Conservation (phyloP, 768 basidiomycete species). For the Leucocoprinus sp. region DNA sequence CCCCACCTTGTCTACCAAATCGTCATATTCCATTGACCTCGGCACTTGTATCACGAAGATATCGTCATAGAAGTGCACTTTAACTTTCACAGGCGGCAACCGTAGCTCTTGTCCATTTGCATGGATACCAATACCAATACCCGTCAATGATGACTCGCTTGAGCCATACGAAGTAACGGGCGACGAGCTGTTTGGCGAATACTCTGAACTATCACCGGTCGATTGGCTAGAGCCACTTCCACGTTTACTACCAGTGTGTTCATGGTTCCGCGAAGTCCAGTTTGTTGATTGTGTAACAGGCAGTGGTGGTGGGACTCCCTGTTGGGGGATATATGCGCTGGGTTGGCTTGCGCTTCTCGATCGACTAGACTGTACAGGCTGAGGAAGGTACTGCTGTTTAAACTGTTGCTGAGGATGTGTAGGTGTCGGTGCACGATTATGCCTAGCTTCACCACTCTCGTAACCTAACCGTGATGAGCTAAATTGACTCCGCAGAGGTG, state of each 20-base stretch:
- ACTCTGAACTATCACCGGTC: conserved; percentile 74
- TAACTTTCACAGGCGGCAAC: conserved; percentile 67
- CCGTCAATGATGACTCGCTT: conserved; percentile 70
- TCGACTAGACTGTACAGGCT: conserved; percentile 36
- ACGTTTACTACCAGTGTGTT: conserved; percentile 43
- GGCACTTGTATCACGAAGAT: conserved; percentile 92
- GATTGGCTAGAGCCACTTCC: conserved; percentile 83
- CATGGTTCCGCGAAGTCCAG: conserved; percentile 26
- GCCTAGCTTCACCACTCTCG: conserved; percentile 23
- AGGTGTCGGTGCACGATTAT: conserved; percentile 13
- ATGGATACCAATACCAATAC: conserved; percentile 23
- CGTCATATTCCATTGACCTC: conserved; percentile 66
- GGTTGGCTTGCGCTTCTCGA: conserved; percentile 80
- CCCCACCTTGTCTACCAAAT: conserved; percentile 83
- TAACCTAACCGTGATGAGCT: conserved; percentile 59
- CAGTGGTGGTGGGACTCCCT: conserved; percentile 47
- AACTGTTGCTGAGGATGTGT: conserved; percentile 11
- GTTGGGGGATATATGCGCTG: conserved; percentile 57
- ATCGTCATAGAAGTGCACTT: conserved; percentile 92
- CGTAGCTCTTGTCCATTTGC: conserved; percentile 15
- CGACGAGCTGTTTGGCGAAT: conserved; percentile 79
- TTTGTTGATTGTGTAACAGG: conserved; percentile 35
- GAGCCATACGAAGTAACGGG: conserved; percentile 89
- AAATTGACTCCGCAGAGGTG: conserved; percentile 57
- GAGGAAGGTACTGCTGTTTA: conserved; percentile 12